phyloP scores from a whole-genome alignment of 495 filamentous ascomycete genomes.

The Pseudomonodictys pantanalensis region DNA sequence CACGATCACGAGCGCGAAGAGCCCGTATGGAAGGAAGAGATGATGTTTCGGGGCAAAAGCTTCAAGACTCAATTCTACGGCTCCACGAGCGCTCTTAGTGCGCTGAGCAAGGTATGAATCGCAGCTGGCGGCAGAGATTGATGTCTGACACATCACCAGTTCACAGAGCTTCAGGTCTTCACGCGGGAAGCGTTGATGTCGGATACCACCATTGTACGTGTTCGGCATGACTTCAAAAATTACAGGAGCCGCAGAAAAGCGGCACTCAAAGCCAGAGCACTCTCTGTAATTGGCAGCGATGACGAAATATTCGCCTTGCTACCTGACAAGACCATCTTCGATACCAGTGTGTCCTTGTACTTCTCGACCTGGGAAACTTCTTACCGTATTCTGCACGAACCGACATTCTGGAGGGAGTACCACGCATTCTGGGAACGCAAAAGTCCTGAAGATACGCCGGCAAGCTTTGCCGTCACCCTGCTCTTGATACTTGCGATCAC shows the following conservation, averaged over 20 bases:
- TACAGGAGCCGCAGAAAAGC: slow-evolving; percentile 34
- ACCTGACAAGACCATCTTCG: slow-evolving; percentile 8
- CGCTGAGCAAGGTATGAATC: slow-evolving; percentile 48
- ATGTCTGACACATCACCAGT: slow-evolving; percentile 37
- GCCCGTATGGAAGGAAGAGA: slow-evolving; percentile 25
- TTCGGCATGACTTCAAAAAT: slow-evolving; percentile 43
- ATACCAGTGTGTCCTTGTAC: slow-evolving; percentile 10
- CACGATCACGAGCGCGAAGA: slow-evolving; percentile 1
- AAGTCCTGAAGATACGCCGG: slow-evolving; percentile 9
- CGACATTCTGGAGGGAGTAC: slow-evolving; percentile 28
- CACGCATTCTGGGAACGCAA: slow-evolving; percentile 32
- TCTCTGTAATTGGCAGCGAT: slow-evolving; percentile 5
- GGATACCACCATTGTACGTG: slow-evolving; percentile 40
- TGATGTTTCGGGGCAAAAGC: slow-evolving; percentile 50
- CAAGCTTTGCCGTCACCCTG: slow-evolving; percentile 36
- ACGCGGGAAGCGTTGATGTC: slow-evolving; percentile 43
- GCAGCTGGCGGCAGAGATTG: background rate
- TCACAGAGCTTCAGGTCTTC: slow-evolving; percentile 48
- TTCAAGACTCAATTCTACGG: slow-evolving; percentile 52
- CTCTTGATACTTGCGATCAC: slow-evolving; percentile 41
- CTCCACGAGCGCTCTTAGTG: slow-evolving; percentile 47
- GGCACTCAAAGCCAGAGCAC: slow-evolving; percentile 34
- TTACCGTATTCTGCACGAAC: slow-evolving; percentile 26
- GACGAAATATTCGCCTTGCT: slow-evolving; percentile 22
- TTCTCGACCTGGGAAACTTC: slow-evolving; percentile 19